These are phyloP conservation scores for Debaryomyces udenii DNA, from an alignment of 1,139 yeast species.

Conservation along the genomic window DNA sequence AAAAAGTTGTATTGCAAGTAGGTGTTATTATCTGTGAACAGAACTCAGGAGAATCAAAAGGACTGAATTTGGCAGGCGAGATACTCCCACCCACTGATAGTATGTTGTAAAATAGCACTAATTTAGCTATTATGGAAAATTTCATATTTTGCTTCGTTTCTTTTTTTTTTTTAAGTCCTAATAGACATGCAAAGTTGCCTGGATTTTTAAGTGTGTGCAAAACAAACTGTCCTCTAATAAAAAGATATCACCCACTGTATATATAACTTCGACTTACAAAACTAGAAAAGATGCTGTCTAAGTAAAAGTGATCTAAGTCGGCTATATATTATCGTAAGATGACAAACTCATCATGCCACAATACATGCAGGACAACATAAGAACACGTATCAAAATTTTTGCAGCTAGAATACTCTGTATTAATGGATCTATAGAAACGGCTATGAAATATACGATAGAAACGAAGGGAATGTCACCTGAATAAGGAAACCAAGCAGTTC, in stretches of 20 bases:
- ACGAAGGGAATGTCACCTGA: not conserved
- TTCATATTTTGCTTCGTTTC: slow-evolving; percentile 5
- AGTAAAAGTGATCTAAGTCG: not conserved
- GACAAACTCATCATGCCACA: slow-evolving; percentile 5
- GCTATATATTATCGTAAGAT: not conserved
- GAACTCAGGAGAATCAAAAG: slow-evolving; percentile 50
- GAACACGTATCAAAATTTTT: slow-evolving; percentile 12
- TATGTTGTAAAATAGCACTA: slow-evolving; percentile 4
- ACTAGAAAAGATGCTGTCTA: no score
- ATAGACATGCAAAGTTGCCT: not conserved
- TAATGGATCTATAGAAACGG: slow-evolving; percentile 7
- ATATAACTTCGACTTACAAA: no score
- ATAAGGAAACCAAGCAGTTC: slow-evolving; percentile 12
- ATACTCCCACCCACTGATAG: slow-evolving; percentile 4
- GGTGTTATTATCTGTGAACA: slow-evolving; percentile 52
- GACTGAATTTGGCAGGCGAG: slow-evolving; percentile 26
- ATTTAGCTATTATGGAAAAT: slow-evolving; percentile 4
- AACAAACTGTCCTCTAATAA: no score
- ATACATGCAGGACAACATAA: slow-evolving; percentile 9
- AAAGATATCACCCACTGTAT: no score
- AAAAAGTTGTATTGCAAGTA: slow-evolving; percentile 51
- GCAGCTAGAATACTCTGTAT: slow-evolving; percentile 12
- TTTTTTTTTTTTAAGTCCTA: not conserved
- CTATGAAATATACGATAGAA: slow-evolving; percentile 1
- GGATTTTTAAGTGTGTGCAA: not conserved